These are phyloP conservation scores for Clitopilus passeckerianus DNA, from an alignment of 768 basidiomycete species.

Conservation along the genomic window DNA sequence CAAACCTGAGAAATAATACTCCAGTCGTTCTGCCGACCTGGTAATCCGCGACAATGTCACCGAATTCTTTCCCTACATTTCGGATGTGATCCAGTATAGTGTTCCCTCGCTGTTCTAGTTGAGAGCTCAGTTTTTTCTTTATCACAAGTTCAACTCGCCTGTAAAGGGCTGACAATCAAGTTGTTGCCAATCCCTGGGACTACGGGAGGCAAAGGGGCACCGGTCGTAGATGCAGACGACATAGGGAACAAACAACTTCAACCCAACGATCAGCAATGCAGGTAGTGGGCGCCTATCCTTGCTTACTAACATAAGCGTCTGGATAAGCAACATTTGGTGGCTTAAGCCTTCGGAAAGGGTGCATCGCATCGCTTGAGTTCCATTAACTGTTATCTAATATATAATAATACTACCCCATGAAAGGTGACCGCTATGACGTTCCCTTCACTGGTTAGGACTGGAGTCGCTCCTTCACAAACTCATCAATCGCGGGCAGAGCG, in stretches of 20 bases:
- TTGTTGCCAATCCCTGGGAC: constrained; percentile 60
- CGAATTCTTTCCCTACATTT: constrained; percentile 91
- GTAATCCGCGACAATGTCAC: constrained; percentile 90
- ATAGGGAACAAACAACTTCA: too few relatives aligned
- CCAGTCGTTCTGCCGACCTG: constrained; percentile 95
- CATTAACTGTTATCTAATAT: too few relatives aligned
- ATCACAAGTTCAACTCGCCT: constrained; percentile 31
- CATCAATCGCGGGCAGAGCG: constrained; percentile 59
- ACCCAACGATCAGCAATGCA: too few relatives aligned
- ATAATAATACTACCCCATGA: too few relatives aligned
- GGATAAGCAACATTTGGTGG: too few relatives aligned
- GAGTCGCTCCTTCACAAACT: constrained; percentile 42
- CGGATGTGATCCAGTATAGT: constrained; percentile 83
- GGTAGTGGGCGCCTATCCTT: too few relatives aligned
- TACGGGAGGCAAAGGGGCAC: constrained; percentile 50
- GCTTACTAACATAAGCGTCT: too few relatives aligned
- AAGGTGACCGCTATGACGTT: too few relatives aligned
- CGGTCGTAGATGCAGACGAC: constrained; percentile 10
- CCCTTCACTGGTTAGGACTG: constrained; percentile 1
- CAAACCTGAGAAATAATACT: constrained; percentile 85
- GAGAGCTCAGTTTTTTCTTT: neutral
- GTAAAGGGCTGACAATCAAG: constrained; percentile 58
- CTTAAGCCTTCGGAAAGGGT: too few relatives aligned
- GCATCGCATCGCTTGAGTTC: too few relatives aligned
- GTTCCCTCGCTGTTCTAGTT: constrained; percentile 64